Evolutionary conservation across 495 filamentous ascomycete species (phyloP), one percentile per base, ranked within the genome.

Genomic region (Aspergillus mulundensis): DNA sequence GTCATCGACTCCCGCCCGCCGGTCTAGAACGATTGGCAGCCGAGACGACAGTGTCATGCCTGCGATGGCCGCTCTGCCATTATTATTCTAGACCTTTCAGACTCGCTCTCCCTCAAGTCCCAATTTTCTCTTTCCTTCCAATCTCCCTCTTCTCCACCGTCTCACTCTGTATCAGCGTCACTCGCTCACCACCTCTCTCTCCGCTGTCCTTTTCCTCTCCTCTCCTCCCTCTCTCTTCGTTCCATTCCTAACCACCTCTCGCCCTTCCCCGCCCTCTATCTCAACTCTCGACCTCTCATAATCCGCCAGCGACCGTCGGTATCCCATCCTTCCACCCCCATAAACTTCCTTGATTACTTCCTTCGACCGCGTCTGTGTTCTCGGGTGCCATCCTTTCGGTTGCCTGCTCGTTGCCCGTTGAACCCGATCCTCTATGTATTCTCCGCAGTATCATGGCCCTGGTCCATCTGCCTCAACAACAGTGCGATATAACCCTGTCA

Each of bases 371-470:
- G 21, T 20, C 39, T 11, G 1, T 11, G 10, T 12, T 8, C 14
- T 44, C 54, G 23, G 38, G 48, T 40, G n/a, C 34, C 30, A 23
- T 47, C 40, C n/a, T 49, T 44, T 28, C 23, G 50, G 25, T 48
- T 54, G 41, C 30, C 51, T 47, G 18, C 48, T 48, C 19, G 23
- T 20, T 57, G 49, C 48, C 58, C 43, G 42, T 24, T 53, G 24
- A 51, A 15, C 21, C 47, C 47, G 20, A 59, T 49, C 62, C 63
- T 71, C 64, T 61, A 75, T 75, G 67, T 66, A 70, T 68, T 59
- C 61, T 32, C 39, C 58, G 56, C 63, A 65, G 60, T 75, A 68
- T 61, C 63, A 75, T 75, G 72, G 70, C 69, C 62, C 63, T 48
- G 63, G 58, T 59, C 65, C 64, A 56, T 64, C 68, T 65, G 49